These are phyloP conservation scores for Penicillium silybi DNA, from an alignment of 495 filamentous ascomycete genomes.

Conservation along the genomic window DNA sequence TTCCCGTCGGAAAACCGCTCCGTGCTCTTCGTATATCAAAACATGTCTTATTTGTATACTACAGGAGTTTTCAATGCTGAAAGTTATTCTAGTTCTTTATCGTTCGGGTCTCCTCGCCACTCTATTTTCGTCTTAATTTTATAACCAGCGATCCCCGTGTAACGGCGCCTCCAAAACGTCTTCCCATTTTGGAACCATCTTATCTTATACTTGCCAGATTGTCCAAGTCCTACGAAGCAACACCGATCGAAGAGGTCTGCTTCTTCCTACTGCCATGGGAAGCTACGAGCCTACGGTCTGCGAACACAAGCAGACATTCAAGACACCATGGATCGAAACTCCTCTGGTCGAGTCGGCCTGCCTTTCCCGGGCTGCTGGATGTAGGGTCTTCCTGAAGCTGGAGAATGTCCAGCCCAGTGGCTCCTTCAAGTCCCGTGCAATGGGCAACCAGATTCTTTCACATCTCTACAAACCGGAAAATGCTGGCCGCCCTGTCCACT, in stretches of 20 bases:
- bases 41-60: constrained; percentile 20
- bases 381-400: constrained; percentile 85
- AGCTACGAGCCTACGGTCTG: constrained; percentile 32
- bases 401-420: constrained; percentile 90
- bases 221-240: neutral
- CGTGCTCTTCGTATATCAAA: constrained; percentile 33
- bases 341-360: constrained; percentile 64
- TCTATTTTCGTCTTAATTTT: constrained; percentile 4
- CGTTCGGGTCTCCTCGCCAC: constrained; percentile 1
- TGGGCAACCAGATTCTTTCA: constrained; percentile 73
- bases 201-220: constrained; percentile 6
- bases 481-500: constrained; percentile 52
- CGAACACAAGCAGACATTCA: constrained; percentile 30
- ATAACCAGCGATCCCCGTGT: constrained; percentile 8
- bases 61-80: constrained; percentile 2
- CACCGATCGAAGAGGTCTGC: neutral
- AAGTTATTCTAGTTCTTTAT: neutral
- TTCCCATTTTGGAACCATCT: constrained; percentile 15
- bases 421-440: constrained; percentile 90
- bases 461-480: constrained; percentile 45
- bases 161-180: constrained; percentile 10
- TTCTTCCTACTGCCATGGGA: constrained; percentile 21
- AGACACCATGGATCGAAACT: constrained; percentile 65
- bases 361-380: constrained; percentile 69
- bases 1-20: constrained; percentile 37